phyloP scores from a whole-genome alignment of 75 land plant genomes.

The Pinus albicaulis region DNA sequence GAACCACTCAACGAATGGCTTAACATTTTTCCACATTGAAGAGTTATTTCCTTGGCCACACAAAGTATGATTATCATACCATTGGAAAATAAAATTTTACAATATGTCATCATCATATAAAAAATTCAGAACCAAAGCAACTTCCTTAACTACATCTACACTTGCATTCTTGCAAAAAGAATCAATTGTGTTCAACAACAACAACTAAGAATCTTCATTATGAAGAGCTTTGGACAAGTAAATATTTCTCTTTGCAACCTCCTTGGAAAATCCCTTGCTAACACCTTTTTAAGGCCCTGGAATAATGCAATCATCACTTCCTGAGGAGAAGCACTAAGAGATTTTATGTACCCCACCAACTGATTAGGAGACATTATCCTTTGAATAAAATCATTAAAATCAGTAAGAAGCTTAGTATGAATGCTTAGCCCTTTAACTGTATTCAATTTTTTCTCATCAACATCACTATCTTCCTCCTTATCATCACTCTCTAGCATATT shows the following conservation, averaged over 20 bases:
- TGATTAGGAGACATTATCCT: slow-evolving; percentile 47
- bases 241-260: slow-evolving; percentile 64
- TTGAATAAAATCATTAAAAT: slow-evolving; percentile 48
- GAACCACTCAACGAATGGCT: slow-evolving; percentile 92
- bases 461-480: not conserved
- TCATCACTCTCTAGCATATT: not conserved
- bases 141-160: slow-evolving; percentile 66
- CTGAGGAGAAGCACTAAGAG: slow-evolving; percentile 36
- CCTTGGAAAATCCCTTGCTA: slow-evolving; percentile 78
- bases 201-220: slow-evolving; percentile 58
- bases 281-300: slow-evolving; percentile 72
- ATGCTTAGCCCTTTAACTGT: slow-evolving; percentile 1
- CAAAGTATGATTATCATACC: slow-evolving; percentile 51
- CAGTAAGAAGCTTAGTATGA: slow-evolving; percentile 31
- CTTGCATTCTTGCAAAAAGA: slow-evolving; percentile 39
- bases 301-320: slow-evolving; percentile 68
- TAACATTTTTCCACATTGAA: slow-evolving; percentile 57
- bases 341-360: slow-evolving; percentile 29
- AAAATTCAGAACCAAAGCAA: slow-evolving; percentile 60
- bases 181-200: slow-evolving; percentile 63
- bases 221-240: slow-evolving; percentile 49
- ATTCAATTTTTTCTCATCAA: not conserved
- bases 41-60: slow-evolving; percentile 27
- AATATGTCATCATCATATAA: slow-evolving; percentile 81
- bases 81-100: slow-evolving; percentile 68